These are phyloP conservation scores for Acer campestre DNA, from an alignment of 345 rosid species.

Conservation along the genomic window DNA sequence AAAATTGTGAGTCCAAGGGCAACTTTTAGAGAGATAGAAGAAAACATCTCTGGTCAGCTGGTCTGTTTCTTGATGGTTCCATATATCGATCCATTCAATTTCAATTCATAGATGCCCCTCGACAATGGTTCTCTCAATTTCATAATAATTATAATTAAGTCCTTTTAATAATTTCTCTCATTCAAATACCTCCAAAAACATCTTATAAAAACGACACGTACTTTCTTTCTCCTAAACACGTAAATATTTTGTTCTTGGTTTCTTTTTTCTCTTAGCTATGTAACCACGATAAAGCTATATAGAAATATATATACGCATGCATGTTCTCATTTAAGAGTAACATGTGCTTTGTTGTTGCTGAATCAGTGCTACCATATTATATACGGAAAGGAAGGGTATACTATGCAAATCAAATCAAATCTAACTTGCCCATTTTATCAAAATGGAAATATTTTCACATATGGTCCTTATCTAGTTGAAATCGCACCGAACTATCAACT, in stretches of 20 bases:
- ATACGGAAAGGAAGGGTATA: not conserved
- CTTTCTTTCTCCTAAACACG: not conserved
- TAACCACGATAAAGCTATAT: not conserved
- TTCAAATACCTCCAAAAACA: slow-evolving; percentile 14
- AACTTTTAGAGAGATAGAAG: slow-evolving; percentile 25
- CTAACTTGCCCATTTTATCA: not conserved
- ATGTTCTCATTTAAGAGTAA: not conserved
- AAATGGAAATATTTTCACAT: too few relatives aligned
- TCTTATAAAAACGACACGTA: not conserved
- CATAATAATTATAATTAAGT: slow-evolving; percentile 7
- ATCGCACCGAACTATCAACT: too few relatives aligned
- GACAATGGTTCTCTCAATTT: slow-evolving; percentile 38
- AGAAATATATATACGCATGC: not conserved
- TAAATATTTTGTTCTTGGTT: not conserved
- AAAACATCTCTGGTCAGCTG: slow-evolving; percentile 19
- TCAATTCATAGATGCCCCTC: slow-evolving; percentile 47
- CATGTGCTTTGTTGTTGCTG: not conserved
- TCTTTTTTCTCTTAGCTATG: not conserved
- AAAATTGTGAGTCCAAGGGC: slow-evolving; percentile 24
- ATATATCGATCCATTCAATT: not conserved
- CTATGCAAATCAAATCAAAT: not conserved
- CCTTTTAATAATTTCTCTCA: not conserved
- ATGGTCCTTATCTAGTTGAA: too few relatives aligned
- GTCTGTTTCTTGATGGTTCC: slow-evolving; percentile 17
- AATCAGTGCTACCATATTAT: not conserved